Conservation (phyloP, 257 asterid genomes). For the Solanum gandarillasii region DNA sequence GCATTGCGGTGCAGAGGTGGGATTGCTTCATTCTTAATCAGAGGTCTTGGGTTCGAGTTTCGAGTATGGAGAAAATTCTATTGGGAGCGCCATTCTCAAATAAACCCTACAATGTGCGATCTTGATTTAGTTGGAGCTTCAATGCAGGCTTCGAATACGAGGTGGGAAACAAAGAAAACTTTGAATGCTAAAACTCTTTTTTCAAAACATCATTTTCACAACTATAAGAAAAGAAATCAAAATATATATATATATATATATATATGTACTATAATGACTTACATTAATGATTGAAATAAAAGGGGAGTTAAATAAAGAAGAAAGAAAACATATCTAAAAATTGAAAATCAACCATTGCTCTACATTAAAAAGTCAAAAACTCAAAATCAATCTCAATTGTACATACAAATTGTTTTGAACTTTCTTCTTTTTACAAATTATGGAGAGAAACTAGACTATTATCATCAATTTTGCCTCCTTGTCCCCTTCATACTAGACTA, state of each 20-base stretch:
- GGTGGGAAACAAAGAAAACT: neutral
- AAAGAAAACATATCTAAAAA: neutral
- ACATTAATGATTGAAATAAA: conserved; percentile 1
- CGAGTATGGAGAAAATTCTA: neutral
- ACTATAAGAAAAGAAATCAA: neutral
- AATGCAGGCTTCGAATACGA: too few relatives aligned
- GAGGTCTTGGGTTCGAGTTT: too few relatives aligned
- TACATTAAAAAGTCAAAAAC: conserved; percentile 1
- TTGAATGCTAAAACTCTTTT: neutral
- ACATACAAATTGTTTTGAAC: neutral
- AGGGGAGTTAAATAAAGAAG: neutral
- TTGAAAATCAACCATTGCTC: conserved; percentile 2
- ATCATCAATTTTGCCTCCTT: conserved; percentile 7
- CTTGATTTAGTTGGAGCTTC: neutral
- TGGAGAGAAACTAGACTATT: neutral
- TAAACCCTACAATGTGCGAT: neutral
- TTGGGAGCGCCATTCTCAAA: too few relatives aligned
- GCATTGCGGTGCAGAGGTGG: neutral
- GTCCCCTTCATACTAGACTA: conserved; percentile 19
- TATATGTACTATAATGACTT: neutral
- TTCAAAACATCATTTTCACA: neutral
- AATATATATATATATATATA: too few relatives aligned
- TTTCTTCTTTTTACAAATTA: neutral
- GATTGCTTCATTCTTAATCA: too few relatives aligned
- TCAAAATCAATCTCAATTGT: neutral